Conservation (phyloP, 1,284 basidiomycete species). For the Irpex sp. region DNA sequence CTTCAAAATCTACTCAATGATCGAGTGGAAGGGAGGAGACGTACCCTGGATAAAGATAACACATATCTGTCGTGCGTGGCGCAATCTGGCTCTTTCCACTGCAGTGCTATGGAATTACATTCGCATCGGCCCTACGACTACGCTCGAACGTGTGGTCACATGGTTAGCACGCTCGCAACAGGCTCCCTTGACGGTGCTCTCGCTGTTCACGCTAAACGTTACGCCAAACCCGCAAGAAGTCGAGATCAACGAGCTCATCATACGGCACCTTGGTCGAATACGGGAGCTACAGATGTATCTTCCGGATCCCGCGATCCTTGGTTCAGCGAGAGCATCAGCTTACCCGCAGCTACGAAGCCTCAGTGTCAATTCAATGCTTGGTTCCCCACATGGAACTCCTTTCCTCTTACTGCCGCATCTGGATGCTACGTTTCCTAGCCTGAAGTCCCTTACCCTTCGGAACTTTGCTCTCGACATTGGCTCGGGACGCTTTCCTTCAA, state of each 20-base stretch:
- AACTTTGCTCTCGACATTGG: not conserved
- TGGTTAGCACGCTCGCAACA: not conserved
- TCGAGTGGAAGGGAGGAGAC: not conserved
- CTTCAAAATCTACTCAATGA: not conserved
- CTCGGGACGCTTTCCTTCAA: not conserved
- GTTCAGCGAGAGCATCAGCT: not conserved
- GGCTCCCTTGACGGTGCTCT: not conserved
- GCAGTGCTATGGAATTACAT: no score
- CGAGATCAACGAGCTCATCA: not conserved
- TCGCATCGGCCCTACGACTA: no score
- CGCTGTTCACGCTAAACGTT: not conserved
- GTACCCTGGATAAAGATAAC: not conserved
- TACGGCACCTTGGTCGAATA: not conserved
- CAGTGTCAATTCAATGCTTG: not conserved
- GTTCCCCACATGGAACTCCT: not conserved
- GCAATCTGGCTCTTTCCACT: no score
- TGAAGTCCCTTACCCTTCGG: not conserved
- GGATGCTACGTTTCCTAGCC: not conserved
- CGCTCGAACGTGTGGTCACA: no score
- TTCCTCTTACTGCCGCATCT: not conserved
- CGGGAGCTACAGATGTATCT: not conserved
- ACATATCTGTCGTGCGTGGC: not conserved
- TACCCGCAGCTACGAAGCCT: not conserved
- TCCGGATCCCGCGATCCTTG: not conserved
- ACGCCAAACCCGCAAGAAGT: not conserved